A percentile compares a stretch with the other conserved stretches of the same genome.
Evolutionary conservation across 306 rosid genomes (phyloP).

Genomic region (Gastrolobium bilobum): DNA sequence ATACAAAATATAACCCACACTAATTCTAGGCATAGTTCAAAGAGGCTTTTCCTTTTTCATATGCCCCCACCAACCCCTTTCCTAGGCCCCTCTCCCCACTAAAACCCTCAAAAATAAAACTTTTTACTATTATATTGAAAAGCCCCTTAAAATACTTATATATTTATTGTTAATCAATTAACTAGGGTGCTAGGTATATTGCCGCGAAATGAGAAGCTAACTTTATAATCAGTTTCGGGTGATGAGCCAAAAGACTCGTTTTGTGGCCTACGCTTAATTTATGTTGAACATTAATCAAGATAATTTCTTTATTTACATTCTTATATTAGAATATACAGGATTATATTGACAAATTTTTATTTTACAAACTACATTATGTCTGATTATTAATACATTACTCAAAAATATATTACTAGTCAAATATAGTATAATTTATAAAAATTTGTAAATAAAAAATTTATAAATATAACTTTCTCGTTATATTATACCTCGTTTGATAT

Average conservation of each 20-base stretch:
- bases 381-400: no score
- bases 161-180: background rate
- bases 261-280: background rate
- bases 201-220: background rate
- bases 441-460: no score
- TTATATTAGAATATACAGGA: background rate
- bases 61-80: slow-evolving; percentile 26
- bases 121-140: slow-evolving; percentile 12
- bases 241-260: background rate
- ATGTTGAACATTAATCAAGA: background rate
- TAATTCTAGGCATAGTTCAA: background rate
- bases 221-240: background rate
- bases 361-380: no score
- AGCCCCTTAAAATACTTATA: background rate
- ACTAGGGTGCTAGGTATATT: slow-evolving; percentile 9
- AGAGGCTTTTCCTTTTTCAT: slow-evolving; percentile 23
- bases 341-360: no score
- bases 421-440: no score
- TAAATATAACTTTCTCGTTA: background rate
- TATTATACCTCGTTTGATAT: background rate
- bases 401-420: no score
- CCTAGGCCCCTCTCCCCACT: slow-evolving; percentile 22
- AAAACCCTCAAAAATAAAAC: background rate
- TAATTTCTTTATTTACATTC: slow-evolving; percentile 6
- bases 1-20: background rate